Evolutionary conservation across 179 eudicot genomes (phyloP).

Genomic region (Gypsophila paniculata): DNA sequence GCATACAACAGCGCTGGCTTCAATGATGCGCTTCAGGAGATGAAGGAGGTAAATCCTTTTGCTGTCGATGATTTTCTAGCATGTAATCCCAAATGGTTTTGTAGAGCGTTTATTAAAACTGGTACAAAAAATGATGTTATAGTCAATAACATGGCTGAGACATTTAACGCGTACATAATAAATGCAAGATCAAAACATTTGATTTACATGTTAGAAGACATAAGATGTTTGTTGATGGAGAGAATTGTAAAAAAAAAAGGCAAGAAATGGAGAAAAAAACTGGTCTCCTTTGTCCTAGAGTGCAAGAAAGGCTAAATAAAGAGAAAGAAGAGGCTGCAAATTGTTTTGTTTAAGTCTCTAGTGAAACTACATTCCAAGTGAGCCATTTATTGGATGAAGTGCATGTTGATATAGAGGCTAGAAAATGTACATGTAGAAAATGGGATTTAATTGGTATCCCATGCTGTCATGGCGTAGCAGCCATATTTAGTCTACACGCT

Average conservation of each 20-base stretch:
- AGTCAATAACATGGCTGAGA: slow-evolving; percentile 5
- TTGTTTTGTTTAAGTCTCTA: neutral
- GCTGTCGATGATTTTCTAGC: neutral
- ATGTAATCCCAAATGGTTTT: neutral
- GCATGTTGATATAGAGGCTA: too few species aligned
- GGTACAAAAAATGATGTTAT: neutral
- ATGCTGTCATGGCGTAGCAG: too few species aligned
- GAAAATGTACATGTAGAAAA: too few species aligned
- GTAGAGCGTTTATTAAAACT: neutral
- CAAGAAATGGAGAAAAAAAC: neutral
- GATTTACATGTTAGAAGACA: neutral
- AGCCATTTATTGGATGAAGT: too few species aligned
- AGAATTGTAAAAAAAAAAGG: neutral
- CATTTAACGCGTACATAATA: neutral
- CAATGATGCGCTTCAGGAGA: neutral
- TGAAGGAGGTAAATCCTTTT: neutral
- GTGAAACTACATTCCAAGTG: neutral
- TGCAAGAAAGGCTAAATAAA: neutral
- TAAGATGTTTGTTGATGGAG: neutral
- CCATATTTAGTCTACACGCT: too few species aligned
- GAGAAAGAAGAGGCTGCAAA: neutral
- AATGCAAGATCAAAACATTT: neutral
- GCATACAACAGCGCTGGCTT: neutral
- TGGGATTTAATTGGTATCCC: neutral
- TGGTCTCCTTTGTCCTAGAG: neutral